Percentiles rank a stretch among this genome's conserved stretches.
These are phyloP conservation scores for Lecanoromycetidae sp. DNA, from an alignment of 2,329 filamentous ascomycete species.

Conservation along the genomic window DNA sequence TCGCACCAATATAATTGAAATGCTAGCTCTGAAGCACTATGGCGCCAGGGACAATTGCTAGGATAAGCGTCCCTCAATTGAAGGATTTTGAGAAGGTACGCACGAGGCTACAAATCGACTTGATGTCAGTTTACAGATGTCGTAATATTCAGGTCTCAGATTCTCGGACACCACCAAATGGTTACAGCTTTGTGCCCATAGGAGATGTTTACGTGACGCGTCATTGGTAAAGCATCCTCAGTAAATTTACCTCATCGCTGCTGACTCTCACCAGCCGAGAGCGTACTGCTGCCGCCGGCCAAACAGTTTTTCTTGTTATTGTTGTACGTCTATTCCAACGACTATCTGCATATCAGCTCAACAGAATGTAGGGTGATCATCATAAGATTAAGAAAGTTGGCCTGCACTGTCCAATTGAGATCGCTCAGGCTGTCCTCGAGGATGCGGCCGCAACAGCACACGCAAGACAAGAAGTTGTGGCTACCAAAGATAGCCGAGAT, in stretches of 20 bases:
- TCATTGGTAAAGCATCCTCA: slow-evolving; percentile 24
- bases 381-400: slow-evolving; percentile 28
- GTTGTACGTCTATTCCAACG: too few relatives aligned
- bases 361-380: background rate
- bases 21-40: too few relatives aligned
- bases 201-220: slow-evolving; percentile 34
- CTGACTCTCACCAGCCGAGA: slow-evolving; percentile 1
- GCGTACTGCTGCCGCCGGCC: background rate
- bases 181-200: slow-evolving; percentile 27
- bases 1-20: too few relatives aligned
- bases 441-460: slow-evolving; percentile 30
- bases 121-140: background rate
- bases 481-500: slow-evolving; percentile 27
- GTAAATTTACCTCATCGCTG: background rate
- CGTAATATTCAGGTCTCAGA: background rate
- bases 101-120: too few relatives aligned
- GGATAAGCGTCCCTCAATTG: too few relatives aligned
- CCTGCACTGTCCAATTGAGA: slow-evolving; percentile 31
- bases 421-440: slow-evolving; percentile 29
- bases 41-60: too few relatives aligned
- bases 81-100: too few relatives aligned
- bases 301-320: slow-evolving; percentile 3
- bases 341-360: too few relatives aligned
- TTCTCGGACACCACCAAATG: background rate
- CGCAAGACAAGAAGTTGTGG: slow-evolving; percentile 30